Conservation (phyloP, 2,329 filamentous ascomycete species). For the Aspergillus tanneri region DNA sequence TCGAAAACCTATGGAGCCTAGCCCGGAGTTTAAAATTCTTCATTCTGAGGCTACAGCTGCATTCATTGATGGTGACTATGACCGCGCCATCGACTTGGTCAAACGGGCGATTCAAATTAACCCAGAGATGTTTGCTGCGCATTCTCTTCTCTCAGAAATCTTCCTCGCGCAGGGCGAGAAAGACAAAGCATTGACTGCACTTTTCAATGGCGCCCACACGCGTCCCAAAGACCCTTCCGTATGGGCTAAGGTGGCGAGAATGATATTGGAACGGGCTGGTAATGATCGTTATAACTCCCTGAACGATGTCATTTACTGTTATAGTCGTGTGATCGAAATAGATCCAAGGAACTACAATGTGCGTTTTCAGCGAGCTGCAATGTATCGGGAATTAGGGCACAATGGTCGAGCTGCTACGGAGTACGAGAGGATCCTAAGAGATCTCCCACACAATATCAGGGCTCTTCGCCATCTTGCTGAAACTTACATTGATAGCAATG, state of each 20-base stretch:
- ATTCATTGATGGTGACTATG: conserved; percentile 50
- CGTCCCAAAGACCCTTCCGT: conserved; percentile 55
- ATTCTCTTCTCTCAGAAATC: conserved; percentile 61
- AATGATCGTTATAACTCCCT: conserved; percentile 45
- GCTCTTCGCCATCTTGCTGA: conserved; percentile 58
- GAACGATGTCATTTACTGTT: conserved; percentile 54
- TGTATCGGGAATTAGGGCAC: conserved; percentile 53
- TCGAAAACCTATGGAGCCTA: conserved; percentile 48
- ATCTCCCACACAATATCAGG: conserved; percentile 54
- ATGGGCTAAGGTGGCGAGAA: conserved; percentile 58
- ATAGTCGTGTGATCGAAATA: conserved; percentile 54
- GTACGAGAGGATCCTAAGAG: conserved; percentile 56
- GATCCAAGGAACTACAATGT: conserved; percentile 53
- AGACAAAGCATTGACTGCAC: conserved; percentile 55
- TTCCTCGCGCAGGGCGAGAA: conserved; percentile 56
- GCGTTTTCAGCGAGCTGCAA: conserved; percentile 55
- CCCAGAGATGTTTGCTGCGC: conserved; percentile 62
- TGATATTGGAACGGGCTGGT: conserved; percentile 52
- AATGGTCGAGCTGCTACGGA: conserved; percentile 50
- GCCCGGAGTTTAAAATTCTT: conserved; percentile 48
- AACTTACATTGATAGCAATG: conserved; percentile 53
- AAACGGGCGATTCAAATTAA: conserved; percentile 56
- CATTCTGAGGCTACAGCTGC: conserved; percentile 50
- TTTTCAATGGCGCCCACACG: conserved; percentile 60
- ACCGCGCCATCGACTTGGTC: conserved; percentile 44